phyloP scores from a whole-genome alignment of 1,139 yeast genomes.

The Yamadazyma atlantica region DNA sequence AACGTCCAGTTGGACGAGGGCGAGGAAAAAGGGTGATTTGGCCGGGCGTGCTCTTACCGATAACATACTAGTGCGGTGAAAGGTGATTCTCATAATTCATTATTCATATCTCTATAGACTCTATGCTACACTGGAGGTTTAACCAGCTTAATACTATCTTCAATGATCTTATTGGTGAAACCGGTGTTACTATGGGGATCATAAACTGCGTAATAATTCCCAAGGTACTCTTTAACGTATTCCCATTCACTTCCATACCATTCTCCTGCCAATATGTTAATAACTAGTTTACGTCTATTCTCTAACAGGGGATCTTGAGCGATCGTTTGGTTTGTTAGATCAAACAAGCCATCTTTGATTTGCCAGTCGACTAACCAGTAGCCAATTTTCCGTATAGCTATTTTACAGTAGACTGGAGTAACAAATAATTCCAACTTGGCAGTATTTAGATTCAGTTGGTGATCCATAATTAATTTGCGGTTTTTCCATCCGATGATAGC shows the following conservation, averaged over 20 bases:
- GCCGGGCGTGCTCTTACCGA: not conserved
- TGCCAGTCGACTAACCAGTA: constrained; percentile 53
- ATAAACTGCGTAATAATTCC: constrained; percentile 17
- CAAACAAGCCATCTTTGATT: constrained; percentile 19
- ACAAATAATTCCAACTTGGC: constrained; percentile 21
- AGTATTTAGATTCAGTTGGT: no score
- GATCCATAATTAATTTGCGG: constrained; percentile 1
- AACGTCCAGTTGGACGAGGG: constrained; percentile 4
- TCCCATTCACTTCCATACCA: constrained; percentile 49
- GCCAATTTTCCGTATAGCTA: constrained; percentile 44
- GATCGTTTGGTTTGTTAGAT: constrained; percentile 2
- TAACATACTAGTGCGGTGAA: no score
- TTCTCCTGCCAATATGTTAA: constrained; percentile 43
- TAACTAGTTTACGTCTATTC: constrained; percentile 22
- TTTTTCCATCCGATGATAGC: constrained; percentile 32
- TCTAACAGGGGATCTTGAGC: constrained; percentile 12
- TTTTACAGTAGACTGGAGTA: constrained; percentile 41
- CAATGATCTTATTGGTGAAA: constrained; percentile 34
- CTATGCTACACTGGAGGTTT: constrained; percentile 37
- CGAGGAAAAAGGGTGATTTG: constrained; percentile 2
- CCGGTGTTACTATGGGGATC: constrained; percentile 34
- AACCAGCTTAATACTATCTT: constrained; percentile 37
- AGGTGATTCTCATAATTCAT: not conserved
- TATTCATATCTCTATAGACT: not conserved
- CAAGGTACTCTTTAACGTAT: constrained; percentile 32